Base-by-base conservation (phyloP, 208 protist species). In the Trypanosoma cruzi region DNA sequence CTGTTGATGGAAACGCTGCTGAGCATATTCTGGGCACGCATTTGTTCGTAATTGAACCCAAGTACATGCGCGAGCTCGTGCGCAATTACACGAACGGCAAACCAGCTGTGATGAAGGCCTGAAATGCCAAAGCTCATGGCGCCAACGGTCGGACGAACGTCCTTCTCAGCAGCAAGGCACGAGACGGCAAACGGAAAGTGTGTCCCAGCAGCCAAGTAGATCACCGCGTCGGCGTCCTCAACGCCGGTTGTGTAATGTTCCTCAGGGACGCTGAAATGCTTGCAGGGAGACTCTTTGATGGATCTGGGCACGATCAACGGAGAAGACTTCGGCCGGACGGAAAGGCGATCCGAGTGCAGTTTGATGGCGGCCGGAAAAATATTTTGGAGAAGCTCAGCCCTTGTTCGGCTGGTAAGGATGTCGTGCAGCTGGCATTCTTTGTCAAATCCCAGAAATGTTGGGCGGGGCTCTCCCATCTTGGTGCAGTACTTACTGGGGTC, bases 261-360 rank as follows among this genome's bases (percentile, higher is more conserved):
- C 13, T 5, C 20, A n/a, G 79, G 71, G 0, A 81, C 52, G 13
- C 50, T 72, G 32, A 81, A 68, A 29, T 34, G 8, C 0, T 34
- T 24, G 53, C 75, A 80, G 8, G 50, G 7, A 31, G 14, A 18
- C 7, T 14, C 32, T 31, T 28, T 7, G 5, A 0, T 56, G 36
- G 50, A 63, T 28, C 4, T 7, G 11, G 66, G 34, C 4, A 64
- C 31, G 10, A 26, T 44, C 42, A 62, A 34, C 42, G 18, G 2
- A 31, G 1, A 20, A 6, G 16, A 18, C 16, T 6, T 3, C 2
- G 13, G 40, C 6, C 50, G 2, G 20, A 71, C 66, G n/a, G 54
- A 32, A 5, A 73, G 59, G 26, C 73, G 78, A 7, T 88, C 84
- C n/a, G 20, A 8, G 76, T 89, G 82, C 73, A 85, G 66, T 59